phyloP scores from a whole-genome alignment of 2,329 filamentous ascomycete species.

The Gremmenia infestans region DNA sequence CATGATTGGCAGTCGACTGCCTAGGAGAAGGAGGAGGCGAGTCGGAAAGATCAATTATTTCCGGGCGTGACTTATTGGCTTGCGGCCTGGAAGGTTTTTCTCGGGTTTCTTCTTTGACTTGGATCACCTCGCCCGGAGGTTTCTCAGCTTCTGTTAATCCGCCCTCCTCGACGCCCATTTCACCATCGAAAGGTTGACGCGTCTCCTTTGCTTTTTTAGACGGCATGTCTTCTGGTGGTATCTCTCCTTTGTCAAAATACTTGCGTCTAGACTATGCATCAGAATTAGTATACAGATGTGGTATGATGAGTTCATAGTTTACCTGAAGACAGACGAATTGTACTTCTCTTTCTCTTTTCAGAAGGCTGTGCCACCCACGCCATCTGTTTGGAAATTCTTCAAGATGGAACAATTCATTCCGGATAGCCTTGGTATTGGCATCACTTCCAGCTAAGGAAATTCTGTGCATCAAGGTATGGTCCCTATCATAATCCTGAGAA shows the following conservation, averaged over 20 bases:
- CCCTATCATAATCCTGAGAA: conserved; percentile 3
- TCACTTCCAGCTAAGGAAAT: conserved; percentile 1
- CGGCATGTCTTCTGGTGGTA: conserved; percentile 1
- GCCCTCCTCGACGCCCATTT: not conserved
- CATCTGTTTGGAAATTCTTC: conserved; percentile 1
- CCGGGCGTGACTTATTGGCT: not conserved
- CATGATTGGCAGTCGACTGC: not conserved
- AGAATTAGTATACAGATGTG: not conserved
- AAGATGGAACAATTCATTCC: not conserved
- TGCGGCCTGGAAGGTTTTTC: not conserved
- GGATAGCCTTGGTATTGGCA: conserved; percentile 2
- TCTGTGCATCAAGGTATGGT: conserved; percentile 2
- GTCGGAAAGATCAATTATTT: not conserved
- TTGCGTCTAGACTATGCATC: not conserved
- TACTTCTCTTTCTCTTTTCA: not conserved
- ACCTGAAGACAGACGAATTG: conserved; percentile 8
- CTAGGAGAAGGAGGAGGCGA: not conserved
- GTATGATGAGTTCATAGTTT: not conserved
- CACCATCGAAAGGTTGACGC: not conserved
- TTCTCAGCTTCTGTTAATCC: not conserved
- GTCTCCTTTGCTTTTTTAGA: not conserved
- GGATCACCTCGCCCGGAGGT: not conserved
- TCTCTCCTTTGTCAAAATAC: conserved; percentile 5
- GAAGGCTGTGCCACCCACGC: not conserved
- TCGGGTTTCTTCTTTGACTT: not conserved